A percentile compares a stretch with the other conserved stretches of the same genome.
Evolutionary conservation across 2,329 filamentous ascomycete genomes (phyloP).

Genomic region (Colletotrichum karsti): DNA sequence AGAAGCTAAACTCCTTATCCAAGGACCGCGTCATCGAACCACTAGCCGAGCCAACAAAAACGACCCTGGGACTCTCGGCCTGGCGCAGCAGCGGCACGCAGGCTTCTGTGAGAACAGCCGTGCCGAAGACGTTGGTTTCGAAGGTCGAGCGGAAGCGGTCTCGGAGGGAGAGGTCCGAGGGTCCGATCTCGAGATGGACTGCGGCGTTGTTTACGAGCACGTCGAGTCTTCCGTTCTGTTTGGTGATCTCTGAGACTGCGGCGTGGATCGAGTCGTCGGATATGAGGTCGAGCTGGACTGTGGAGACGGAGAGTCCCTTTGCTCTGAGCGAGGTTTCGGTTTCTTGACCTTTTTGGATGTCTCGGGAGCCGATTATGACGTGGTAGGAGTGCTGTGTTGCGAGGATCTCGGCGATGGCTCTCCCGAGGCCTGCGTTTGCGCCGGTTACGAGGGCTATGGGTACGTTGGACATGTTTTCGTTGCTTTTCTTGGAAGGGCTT

Average conservation of each 20-base stretch:
- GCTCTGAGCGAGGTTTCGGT: not conserved
- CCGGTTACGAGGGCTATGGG: not conserved
- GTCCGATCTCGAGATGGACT: not conserved
- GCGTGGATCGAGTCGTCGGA: not conserved
- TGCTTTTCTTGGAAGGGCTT: too few species aligned
- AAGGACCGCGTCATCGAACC: not conserved
- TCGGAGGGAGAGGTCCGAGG: not conserved
- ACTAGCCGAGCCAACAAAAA: not conserved
- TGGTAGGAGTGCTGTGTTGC: not conserved
- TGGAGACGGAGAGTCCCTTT: not conserved
- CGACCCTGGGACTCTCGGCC: not conserved
- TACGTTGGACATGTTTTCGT: too few species aligned
- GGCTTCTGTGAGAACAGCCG: not conserved
- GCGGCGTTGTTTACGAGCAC: not conserved
- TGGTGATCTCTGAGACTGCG: not conserved
- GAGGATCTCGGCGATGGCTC: not conserved
- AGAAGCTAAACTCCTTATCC: not conserved
- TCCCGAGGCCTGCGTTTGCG: not conserved
- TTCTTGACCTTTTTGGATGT: not conserved
- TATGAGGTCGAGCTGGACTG: not conserved
- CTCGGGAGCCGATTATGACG: not conserved
- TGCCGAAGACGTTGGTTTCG: not conserved
- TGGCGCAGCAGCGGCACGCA: not conserved
- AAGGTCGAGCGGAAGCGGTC: not conserved
- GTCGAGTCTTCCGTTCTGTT: not conserved